Evolutionary conservation across 2,329 filamentous ascomycete genomes (phyloP), one percentile per base, ranked within the genome.

Genomic region (Fusarium burgessii): DNA sequence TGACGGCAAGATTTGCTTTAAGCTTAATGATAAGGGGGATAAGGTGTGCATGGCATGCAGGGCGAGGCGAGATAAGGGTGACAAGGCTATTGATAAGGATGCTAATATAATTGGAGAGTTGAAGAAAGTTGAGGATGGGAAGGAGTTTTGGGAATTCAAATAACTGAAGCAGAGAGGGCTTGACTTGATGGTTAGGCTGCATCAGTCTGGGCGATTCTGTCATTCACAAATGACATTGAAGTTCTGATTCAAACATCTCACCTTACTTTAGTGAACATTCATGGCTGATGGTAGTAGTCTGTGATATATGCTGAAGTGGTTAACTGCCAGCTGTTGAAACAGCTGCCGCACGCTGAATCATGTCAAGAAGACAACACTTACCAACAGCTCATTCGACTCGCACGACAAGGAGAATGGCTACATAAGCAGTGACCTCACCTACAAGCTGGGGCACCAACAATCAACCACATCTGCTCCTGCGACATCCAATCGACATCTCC

Each of bases 371-470:
- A 7, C 17, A 15, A 25, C 1, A 6, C 6, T 25, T 7, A 20
- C 9, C 4, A 2, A 9, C 20, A n/a, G 47, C 36, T 35, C 17
- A 38, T 2, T 25, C 3, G 2, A 6, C 3, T 25, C 4, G 2
- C 2, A n/a, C 4, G 4, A 7, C 5, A n/a, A 1, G 12, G 2
- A n/a, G 1, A 0, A 51, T n/a, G 8, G 6, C 14, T 25, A 51
- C 12, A 51, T 25, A 12, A 36, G 32, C 1, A 3, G 17, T 11
- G 12, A 4, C 4, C 9, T 25, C 3, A 12, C 2, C 29, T 4
- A 3, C 8, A 7, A 17, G 14, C 6, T 7, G 29, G 20, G 12
- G 6, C 12, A 17, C 2, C 6, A 33, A 2, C 27, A 32, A 8
- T 3, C 15, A 18, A 23, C 1, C 17, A 3, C 20, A 35, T 6